phyloP scores from a whole-genome alignment of 2,329 filamentous ascomycete species.

The Meredithiella fracta region DNA sequence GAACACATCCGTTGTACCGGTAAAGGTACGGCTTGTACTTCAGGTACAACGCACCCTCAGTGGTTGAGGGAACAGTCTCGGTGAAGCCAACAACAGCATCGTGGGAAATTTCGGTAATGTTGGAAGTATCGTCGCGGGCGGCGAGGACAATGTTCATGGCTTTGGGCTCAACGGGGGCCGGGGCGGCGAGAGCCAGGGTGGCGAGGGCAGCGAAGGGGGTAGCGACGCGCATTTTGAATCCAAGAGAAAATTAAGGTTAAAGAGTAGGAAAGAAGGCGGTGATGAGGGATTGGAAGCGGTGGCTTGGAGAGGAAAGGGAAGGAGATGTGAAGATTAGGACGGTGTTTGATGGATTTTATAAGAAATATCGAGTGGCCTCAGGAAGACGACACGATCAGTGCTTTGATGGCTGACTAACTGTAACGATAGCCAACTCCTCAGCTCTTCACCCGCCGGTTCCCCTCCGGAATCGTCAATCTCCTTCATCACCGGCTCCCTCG shows the following conservation, averaged over 20 bases:
- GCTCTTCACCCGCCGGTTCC: too few relatives aligned
- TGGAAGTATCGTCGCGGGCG: conserved; percentile 11
- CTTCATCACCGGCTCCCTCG: too few relatives aligned
- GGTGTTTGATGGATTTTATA: too few relatives aligned
- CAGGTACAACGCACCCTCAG: conserved; percentile 19
- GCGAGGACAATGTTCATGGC: not conserved
- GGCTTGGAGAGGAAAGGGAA: not conserved
- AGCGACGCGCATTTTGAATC: conserved; percentile 5
- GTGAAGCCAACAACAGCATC: conserved; percentile 21
- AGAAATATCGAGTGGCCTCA: too few relatives aligned
- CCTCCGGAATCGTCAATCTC: too few relatives aligned
- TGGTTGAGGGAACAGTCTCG: conserved; percentile 20
- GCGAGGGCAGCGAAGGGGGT: not conserved
- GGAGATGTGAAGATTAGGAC: too few relatives aligned
- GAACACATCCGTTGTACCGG: conserved; percentile 41
- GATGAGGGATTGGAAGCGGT: not conserved
- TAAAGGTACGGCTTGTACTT: conserved; percentile 23
- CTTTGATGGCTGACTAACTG: too few relatives aligned
- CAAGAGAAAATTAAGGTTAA: not conserved
- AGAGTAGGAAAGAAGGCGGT: not conserved
- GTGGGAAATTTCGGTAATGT: conserved; percentile 18
- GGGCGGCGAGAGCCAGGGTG: not conserved
- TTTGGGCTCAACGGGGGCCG: conserved; percentile 4
- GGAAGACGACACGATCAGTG: too few relatives aligned
- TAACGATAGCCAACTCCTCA: too few relatives aligned